Base-by-base conservation (phyloP, 805 yeast genomes). In the Candida orba region DNA sequence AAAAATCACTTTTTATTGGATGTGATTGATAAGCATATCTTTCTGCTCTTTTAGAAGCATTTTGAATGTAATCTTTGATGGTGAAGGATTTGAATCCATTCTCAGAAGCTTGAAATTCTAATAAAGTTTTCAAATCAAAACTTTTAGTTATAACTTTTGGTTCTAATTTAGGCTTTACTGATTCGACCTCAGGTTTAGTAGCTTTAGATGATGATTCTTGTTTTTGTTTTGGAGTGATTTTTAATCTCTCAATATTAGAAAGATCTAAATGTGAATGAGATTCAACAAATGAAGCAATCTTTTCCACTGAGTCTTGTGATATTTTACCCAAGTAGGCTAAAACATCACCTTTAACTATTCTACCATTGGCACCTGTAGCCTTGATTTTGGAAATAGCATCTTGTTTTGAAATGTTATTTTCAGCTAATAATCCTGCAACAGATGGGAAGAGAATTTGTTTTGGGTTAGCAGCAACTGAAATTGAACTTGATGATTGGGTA, bases 351-450 rank as follows among this genome's bases (percentile, higher is more conserved):
- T 84, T 86, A 50, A 91, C 71, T 34, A 91, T 61, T 57, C 95
- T 75, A 9, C 98, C 98, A 44, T 80, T 74, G 25, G 95, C 95
- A 18, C 98, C 99, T 1, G 95, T 73, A 8, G 96, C 95, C 34
- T 76, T 68, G 54, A 91, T 86, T 50, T 81, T 78, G 8, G 68
- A 56, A 18, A 84, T 48, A 2, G 96, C 96, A 23, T 84, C 91
- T 35, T 74, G 82, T 44, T 62, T 65, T 2, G 91, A 74, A 45
- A 91, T 79, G 42, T 72, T 62, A 57, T 87, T 73, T 45, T 69
- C 70, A 34, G 73, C 76, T 33, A 91, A 68, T 25, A 91, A 67
- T 4, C 78, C 50, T 43, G 75, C 77, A 10, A 89, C 97, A 0
- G 96, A 82, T 15, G 98, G 97, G 49, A 81, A 72, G 36, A 89